Percentiles rank a stretch among this genome's conserved stretches.
phyloP scores from a whole-genome alignment of 176 grass and related monocot genomes.

The Cymbopogon citratus region DNA sequence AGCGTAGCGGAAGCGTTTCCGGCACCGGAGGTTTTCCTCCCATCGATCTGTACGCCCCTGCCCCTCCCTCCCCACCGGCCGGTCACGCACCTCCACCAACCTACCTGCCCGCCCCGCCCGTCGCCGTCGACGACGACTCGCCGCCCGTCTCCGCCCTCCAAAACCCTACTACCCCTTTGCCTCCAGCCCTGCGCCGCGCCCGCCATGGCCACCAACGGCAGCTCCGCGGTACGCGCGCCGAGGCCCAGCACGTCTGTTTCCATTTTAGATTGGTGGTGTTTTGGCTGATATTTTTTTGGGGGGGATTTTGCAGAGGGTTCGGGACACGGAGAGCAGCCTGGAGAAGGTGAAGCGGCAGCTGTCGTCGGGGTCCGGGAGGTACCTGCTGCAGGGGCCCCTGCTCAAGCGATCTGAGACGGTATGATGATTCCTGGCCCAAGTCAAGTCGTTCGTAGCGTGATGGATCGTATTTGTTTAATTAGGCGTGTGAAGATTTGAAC shows the following conservation, averaged over 20 bases:
- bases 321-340: slow-evolving; percentile 61
- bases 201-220: slow-evolving; percentile 64
- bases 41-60: slow-evolving; percentile 38
- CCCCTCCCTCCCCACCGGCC: slow-evolving; percentile 23
- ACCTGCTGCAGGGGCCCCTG: slow-evolving; percentile 83
- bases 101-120: neutral
- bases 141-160: neutral
- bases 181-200: neutral
- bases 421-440: neutral
- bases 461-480: neutral
- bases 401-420: slow-evolving; percentile 99
- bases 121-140: neutral
- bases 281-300: slow-evolving; percentile 13
- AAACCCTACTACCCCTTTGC: slow-evolving; percentile 24
- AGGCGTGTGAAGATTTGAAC: neutral
- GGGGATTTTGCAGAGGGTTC: slow-evolving; percentile 29
- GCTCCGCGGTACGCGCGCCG: slow-evolving; percentile 42
- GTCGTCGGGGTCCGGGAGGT: slow-evolving; percentile 71
- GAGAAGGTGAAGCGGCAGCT: slow-evolving; percentile 98
- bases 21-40: slow-evolving; percentile 11
- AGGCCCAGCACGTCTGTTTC: neutral
- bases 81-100: slow-evolving; percentile 20
- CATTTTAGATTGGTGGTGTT: neutral
- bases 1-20: slow-evolving; percentile 37
- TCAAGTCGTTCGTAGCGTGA: neutral